Conservation (phyloP, 768 basidiomycete species). For the Rossbeevera mucosa region DNA sequence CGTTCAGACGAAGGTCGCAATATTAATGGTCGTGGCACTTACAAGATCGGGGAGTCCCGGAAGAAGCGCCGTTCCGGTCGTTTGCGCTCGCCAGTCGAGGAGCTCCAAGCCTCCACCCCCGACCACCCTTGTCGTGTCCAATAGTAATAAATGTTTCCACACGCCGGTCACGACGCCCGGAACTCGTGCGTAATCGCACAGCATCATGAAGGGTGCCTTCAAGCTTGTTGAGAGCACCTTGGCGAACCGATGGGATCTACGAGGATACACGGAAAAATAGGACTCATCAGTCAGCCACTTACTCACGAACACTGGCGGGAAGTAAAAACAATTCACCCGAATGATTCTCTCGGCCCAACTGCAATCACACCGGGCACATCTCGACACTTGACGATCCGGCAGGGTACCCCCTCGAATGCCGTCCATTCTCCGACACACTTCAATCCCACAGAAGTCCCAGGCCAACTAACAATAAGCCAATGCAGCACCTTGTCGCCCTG, state of each 20-base stretch:
- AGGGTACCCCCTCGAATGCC: constrained; percentile 11
- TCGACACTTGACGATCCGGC: constrained; percentile 20
- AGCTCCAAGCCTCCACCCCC: constrained; percentile 24
- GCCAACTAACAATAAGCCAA: constrained; percentile 19
- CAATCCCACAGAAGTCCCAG: constrained; percentile 11
- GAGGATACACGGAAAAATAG: background rate
- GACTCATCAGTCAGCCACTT: background rate
- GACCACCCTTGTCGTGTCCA: constrained; percentile 20
- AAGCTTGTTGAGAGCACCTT: constrained; percentile 17
- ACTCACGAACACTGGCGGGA: too few relatives aligned
- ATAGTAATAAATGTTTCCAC: constrained; percentile 20
- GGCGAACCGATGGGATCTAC: constrained; percentile 15
- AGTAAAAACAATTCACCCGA: background rate
- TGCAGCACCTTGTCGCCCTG: constrained; percentile 22
- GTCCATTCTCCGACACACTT: constrained; percentile 21
- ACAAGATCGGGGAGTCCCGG: constrained; percentile 20
- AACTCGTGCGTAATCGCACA: constrained; percentile 22
- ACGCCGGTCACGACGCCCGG: constrained; percentile 23
- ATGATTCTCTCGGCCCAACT: constrained; percentile 14
- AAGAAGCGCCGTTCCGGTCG: constrained; percentile 24
- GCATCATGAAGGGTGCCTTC: constrained; percentile 18
- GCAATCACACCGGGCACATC: constrained; percentile 18
- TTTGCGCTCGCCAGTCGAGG: constrained; percentile 25
- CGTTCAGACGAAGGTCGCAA: background rate
- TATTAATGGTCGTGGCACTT: background rate